phyloP scores from a whole-genome alignment of 164 flowering plant genomes.

The Pachysandra terminalis region DNA sequence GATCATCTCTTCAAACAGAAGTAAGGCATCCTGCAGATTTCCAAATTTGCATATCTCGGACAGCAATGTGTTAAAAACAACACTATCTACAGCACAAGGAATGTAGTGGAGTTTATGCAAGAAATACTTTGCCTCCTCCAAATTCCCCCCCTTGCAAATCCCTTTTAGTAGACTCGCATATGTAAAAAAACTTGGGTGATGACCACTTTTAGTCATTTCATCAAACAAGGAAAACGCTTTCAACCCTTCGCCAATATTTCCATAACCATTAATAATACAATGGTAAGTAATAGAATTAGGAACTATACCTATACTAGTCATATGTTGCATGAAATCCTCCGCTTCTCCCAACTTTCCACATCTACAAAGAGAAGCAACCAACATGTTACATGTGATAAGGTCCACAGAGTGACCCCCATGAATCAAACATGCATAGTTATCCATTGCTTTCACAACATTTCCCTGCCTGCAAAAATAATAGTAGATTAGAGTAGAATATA shows the following conservation, averaged over 20 bases:
- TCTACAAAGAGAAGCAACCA: constrained; percentile 60
- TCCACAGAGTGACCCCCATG: constrained; percentile 38
- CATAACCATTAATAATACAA: constrained; percentile 63
- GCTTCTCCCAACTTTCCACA: constrained; percentile 54
- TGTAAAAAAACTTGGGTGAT: constrained; percentile 51
- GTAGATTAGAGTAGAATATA: constrained; percentile 55
- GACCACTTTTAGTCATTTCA: constrained; percentile 54
- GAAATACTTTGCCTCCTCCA: constrained; percentile 45
- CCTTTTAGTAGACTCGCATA: constrained; percentile 70
- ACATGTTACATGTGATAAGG: constrained; percentile 44
- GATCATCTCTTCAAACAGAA: constrained; percentile 56
- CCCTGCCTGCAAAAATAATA: constrained; percentile 58
- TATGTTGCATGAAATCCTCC: constrained; percentile 51
- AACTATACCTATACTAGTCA: constrained; percentile 41
- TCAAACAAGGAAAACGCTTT: constrained; percentile 61
- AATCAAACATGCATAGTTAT: constrained; percentile 41
- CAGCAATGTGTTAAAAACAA: constrained; percentile 54
- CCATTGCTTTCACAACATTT: constrained; percentile 44
- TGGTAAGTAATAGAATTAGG: constrained; percentile 57
- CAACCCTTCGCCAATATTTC: constrained; percentile 44
- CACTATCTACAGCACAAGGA: constrained; percentile 50
- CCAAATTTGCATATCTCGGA: constrained; percentile 49
- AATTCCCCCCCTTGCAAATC: constrained; percentile 53
- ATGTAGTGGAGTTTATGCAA: constrained; percentile 35
- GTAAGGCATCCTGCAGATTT: constrained; percentile 40